A percentile compares a stretch with the other conserved stretches of the same genome.
Conservation (phyloP, 2,329 filamentous ascomycete species). For the Cytospora piceae region DNA sequence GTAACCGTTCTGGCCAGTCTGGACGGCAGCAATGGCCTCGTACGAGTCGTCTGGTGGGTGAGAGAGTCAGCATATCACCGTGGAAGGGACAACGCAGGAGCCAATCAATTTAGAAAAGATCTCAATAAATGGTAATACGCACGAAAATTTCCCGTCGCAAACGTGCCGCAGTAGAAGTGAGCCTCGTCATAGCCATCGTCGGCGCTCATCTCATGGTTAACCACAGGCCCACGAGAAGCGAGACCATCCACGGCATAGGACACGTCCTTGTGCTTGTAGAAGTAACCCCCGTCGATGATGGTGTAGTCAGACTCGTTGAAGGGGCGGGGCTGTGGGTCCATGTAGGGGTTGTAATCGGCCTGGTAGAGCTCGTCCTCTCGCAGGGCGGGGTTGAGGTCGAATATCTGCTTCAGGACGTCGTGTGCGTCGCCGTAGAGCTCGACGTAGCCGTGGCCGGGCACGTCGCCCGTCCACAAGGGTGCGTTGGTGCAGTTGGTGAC, state of each 20-base stretch:
- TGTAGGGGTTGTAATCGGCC: neutral
- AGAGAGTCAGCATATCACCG: neutral
- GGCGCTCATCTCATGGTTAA: neutral
- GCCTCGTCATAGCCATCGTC: neutral
- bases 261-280: neutral
- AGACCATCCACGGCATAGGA: neutral
- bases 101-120: neutral
- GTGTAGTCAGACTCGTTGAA: neutral
- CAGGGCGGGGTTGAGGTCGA: slow-evolving; percentile 10
- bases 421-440: slow-evolving; percentile 11
- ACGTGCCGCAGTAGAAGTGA: slow-evolving; percentile 7
- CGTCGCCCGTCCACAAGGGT: slow-evolving; percentile 3
- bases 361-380: neutral
- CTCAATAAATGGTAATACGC: too few relatives aligned
- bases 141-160: slow-evolving; percentile 2
- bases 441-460: slow-evolving; percentile 10
- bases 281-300: neutral
- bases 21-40: neutral
- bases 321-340: neutral
- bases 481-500: neutral
- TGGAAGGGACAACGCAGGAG: neutral
- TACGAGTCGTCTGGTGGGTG: neutral
- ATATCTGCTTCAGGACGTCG: slow-evolving; percentile 20
- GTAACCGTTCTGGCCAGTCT: neutral
- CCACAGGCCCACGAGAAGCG: neutral